Percentiles rank a stretch among this genome's conserved stretches.
Evolutionary conservation across 2,329 filamentous ascomycete genomes (phyloP).

Genomic region (Fusarium chaquense): DNA sequence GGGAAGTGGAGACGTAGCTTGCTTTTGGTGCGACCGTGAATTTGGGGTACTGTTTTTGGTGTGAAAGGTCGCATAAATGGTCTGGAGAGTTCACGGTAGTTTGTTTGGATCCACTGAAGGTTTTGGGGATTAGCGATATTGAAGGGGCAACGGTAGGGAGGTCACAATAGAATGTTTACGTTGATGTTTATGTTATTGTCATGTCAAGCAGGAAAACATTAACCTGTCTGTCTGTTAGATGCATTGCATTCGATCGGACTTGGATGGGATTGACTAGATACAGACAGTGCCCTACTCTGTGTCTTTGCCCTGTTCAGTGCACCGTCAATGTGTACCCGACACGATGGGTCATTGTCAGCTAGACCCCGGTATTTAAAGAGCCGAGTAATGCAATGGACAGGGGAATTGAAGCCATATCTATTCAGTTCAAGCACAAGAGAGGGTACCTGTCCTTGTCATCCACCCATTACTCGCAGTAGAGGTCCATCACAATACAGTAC

Average conservation of each 20-base stretch:
- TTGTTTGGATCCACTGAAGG: conserved; percentile 30
- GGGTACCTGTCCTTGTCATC: too few species aligned
- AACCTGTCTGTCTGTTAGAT: neutral
- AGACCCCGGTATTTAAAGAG: neutral
- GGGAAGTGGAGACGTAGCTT: conserved; percentile 8
- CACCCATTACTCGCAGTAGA: neutral
- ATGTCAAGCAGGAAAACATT: neutral
- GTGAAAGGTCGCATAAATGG: conserved; percentile 13
- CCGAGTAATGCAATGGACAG: neutral
- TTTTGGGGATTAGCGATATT: conserved; percentile 23
- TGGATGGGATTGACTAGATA: neutral
- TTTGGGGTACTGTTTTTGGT: conserved; percentile 34
- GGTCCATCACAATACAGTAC: neutral
- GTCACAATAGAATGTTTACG: neutral
- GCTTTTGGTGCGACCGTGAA: conserved; percentile 40
- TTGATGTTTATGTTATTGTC: neutral
- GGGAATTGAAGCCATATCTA: conserved; percentile 3
- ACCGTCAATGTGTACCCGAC: neutral
- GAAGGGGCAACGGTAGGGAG: conserved; percentile 38
- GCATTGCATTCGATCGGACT: neutral
- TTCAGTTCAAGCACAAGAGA: neutral
- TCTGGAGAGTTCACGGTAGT: conserved; percentile 37
- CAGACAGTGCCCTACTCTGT: too few species aligned
- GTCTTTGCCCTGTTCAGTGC: too few species aligned
- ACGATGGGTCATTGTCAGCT: neutral